phyloP scores from a whole-genome alignment of 2,329 filamentous ascomycete genomes.

The Exophiala aquamarina region DNA sequence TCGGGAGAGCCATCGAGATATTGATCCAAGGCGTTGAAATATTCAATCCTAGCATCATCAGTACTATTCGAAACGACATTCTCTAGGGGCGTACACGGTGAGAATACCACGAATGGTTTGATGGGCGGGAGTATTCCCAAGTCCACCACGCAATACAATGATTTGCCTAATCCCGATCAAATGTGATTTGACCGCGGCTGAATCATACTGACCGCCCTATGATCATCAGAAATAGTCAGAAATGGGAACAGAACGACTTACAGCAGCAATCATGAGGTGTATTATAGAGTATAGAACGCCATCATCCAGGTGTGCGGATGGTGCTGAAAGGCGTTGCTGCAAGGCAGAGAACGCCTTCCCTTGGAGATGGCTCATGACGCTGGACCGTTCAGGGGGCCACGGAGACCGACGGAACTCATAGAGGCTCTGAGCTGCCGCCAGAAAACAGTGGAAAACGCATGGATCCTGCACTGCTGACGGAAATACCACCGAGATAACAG shows the following conservation, averaged over 20 bases:
- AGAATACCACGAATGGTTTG: slow-evolving; percentile 12
- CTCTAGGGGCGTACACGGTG: slow-evolving; percentile 11
- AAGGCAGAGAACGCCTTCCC: slow-evolving; percentile 17
- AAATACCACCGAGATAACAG: slow-evolving; percentile 18
- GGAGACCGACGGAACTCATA: slow-evolving; percentile 21
- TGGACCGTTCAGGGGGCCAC: slow-evolving; percentile 8
- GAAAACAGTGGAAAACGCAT: slow-evolving; percentile 15
- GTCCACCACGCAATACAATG: slow-evolving; percentile 14
- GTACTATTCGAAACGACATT: neutral
- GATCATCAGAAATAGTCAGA: neutral
- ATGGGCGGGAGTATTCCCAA: slow-evolving; percentile 13
- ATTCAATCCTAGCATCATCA: slow-evolving; percentile 15
- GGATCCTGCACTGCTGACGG: slow-evolving; percentile 20
- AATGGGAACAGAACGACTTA: slow-evolving; percentile 9
- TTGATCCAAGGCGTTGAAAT: slow-evolving; percentile 19
- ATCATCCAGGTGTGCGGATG: slow-evolving; percentile 16
- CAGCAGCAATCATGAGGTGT: slow-evolving; percentile 21
- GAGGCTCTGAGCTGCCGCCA: slow-evolving; percentile 19
- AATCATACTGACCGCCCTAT: slow-evolving; percentile 14
- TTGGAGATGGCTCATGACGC: slow-evolving; percentile 10
- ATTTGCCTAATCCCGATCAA: slow-evolving; percentile 18
- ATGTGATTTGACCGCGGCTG: slow-evolving; percentile 15
- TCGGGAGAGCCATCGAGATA: slow-evolving; percentile 15
- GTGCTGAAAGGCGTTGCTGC: slow-evolving; percentile 15
- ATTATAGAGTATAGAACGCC: slow-evolving; percentile 17